These are phyloP conservation scores for Collybia nuda DNA, from an alignment of 768 basidiomycete genomes.

Conservation along the genomic window DNA sequence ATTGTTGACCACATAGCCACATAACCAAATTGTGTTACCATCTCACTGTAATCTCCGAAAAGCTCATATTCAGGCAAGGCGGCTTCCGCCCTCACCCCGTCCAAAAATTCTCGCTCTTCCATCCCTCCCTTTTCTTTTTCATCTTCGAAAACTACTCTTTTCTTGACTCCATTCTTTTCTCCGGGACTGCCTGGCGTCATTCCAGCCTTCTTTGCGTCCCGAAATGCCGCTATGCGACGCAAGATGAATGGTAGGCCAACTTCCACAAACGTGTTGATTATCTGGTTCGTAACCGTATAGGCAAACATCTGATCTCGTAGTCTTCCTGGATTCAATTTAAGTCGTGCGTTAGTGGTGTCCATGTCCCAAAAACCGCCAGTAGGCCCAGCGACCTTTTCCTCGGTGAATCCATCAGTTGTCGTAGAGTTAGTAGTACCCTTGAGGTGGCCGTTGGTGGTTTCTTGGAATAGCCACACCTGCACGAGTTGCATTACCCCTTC, in stretches of 20 bases:
- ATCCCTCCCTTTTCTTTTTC: constrained; percentile 54
- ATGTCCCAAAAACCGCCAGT: constrained; percentile 47
- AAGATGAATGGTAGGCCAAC: constrained; percentile 79
- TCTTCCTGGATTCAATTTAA: constrained; percentile 65
- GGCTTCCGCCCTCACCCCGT: constrained; percentile 73
- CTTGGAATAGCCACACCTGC: constrained; percentile 41
- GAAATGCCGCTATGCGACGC: constrained; percentile 53
- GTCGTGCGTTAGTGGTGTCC: constrained; percentile 46
- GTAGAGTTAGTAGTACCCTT: constrained; percentile 27
- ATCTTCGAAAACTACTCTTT: constrained; percentile 73
- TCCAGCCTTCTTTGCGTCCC: constrained; percentile 38
- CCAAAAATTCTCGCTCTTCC: constrained; percentile 79
- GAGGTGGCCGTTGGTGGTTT: constrained; percentile 13
- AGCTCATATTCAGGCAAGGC: constrained; percentile 78
- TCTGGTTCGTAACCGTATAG: constrained; percentile 87
- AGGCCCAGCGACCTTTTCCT: constrained; percentile 11
- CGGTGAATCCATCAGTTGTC: constrained; percentile 11
- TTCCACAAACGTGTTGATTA: constrained; percentile 74
- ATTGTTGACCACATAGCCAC: constrained; percentile 90
- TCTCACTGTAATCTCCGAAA: constrained; percentile 91
- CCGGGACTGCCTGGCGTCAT: constrained; percentile 12
- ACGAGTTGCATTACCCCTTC: constrained; percentile 72
- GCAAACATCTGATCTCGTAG: constrained; percentile 93
- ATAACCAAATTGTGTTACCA: constrained; percentile 96
- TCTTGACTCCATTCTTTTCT: constrained; percentile 40